phyloP scores from a whole-genome alignment of 1,284 basidiomycete species.

The Austroboletus novae-zelandiae region DNA sequence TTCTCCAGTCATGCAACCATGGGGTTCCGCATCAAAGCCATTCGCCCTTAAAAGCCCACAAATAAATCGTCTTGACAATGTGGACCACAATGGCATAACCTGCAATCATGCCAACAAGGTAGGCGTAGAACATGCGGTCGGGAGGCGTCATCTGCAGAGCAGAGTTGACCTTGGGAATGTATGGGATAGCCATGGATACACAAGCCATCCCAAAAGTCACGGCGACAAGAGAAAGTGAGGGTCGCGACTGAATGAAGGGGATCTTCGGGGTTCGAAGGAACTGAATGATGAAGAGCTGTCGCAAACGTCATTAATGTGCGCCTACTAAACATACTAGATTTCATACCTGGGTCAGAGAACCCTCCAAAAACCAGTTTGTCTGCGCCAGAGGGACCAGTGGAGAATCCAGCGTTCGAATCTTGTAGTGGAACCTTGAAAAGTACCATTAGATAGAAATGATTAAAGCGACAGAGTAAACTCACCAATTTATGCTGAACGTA shows the following conservation, averaged over 20 bases:
- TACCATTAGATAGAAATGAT: background rate
- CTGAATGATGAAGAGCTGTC: conserved; percentile 33
- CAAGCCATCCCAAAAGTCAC: conserved; percentile 34
- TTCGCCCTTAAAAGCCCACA: conserved; percentile 29
- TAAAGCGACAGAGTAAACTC: background rate
- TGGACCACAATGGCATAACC: conserved; percentile 28
- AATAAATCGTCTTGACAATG: conserved; percentile 25
- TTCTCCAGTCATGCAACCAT: background rate
- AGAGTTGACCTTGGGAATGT: conserved; percentile 31
- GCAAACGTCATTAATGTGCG: conserved; percentile 1
- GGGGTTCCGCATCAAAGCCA: conserved; percentile 21
- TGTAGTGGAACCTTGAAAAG: conserved; percentile 31
- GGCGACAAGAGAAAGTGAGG: conserved; percentile 22
- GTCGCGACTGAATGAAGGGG: conserved; percentile 33
- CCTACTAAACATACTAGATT: background rate
- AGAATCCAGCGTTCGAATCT: conserved; percentile 25
- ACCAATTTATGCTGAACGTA: conserved; percentile 31
- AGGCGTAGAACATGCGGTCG: conserved; percentile 29
- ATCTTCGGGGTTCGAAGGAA: conserved; percentile 32
- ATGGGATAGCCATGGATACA: conserved; percentile 32
- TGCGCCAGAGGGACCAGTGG: conserved; percentile 30
- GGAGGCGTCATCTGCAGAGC: conserved; percentile 32
- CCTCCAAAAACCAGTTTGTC: conserved; percentile 33
- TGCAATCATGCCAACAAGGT: conserved; percentile 21
- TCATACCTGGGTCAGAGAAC: conserved; percentile 32